Percentiles rank a stretch among this genome's conserved stretches.
Evolutionary conservation across 1,139 yeast genomes (phyloP).

Genomic region (Candida neerlandica): DNA sequence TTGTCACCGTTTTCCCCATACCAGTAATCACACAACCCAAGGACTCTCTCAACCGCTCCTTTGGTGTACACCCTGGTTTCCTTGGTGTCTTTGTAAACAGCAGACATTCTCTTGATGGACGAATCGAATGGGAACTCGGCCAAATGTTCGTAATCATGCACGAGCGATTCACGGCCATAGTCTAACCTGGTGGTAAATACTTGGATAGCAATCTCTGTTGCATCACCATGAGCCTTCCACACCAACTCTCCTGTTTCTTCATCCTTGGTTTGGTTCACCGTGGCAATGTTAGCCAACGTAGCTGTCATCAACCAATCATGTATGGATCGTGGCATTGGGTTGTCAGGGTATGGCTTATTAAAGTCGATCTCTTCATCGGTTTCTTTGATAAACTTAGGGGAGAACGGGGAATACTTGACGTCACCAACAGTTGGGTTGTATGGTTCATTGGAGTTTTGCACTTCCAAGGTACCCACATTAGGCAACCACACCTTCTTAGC

Average conservation of each 20-base stretch:
- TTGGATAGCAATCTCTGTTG: slow-evolving; percentile 82
- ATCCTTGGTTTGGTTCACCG: slow-evolving; percentile 38
- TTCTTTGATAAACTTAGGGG: slow-evolving; percentile 45
- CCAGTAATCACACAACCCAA: slow-evolving; percentile 62
- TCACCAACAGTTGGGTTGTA: slow-evolving; percentile 73
- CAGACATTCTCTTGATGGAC: slow-evolving; percentile 73
- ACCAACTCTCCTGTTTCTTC: slow-evolving; percentile 32
- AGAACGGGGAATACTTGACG: slow-evolving; percentile 39
- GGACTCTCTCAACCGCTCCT: slow-evolving; percentile 79
- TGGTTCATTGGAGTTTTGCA: slow-evolving; percentile 65
- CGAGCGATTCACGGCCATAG: slow-evolving; percentile 46
- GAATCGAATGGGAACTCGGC: slow-evolving; percentile 82
- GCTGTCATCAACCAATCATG: slow-evolving; percentile 59
- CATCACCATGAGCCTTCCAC: slow-evolving; percentile 85
- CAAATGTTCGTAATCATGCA: slow-evolving; percentile 40
- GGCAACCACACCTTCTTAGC: slow-evolving; percentile 78
- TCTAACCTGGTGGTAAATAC: slow-evolving; percentile 66
- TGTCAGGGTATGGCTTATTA: slow-evolving; percentile 24
- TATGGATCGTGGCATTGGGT: slow-evolving; percentile 27
- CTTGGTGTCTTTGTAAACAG: slow-evolving; percentile 50
- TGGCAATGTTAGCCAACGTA: slow-evolving; percentile 74
- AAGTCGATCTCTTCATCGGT: slow-evolving; percentile 41
- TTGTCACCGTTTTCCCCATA: slow-evolving; percentile 28
- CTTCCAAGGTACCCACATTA: slow-evolving; percentile 63
- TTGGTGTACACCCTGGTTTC: slow-evolving; percentile 55